Evolutionary conservation across 1,139 yeast species (phyloP), one percentile per base, ranked within the genome.

Genomic region (Eremothecium gossypii): DNA sequence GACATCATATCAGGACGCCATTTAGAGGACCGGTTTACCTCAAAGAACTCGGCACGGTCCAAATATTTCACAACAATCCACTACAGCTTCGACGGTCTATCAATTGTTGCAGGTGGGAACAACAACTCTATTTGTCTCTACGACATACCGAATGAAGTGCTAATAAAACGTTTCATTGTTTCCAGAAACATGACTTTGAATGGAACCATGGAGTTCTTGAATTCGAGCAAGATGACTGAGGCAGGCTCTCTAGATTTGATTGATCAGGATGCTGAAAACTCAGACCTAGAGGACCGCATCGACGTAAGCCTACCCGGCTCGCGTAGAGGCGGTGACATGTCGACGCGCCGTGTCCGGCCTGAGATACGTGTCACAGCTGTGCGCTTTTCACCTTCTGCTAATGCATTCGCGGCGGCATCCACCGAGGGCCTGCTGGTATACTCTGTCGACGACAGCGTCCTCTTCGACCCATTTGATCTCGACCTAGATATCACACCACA

Each of bases 381-480:
- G 33, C 75, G 74, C 50, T 91, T 89, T 57, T 84, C 96, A 2
- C 98, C 98, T 23, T 83, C 96, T 0, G 83, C 95, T 7, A 73
- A 83, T 35, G 79, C 95, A 27, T 93, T 93, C 69, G 93, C 95
- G 1, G 96, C 95, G 27, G 94, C 96, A 0, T 80, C 96, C 1
- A 91, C 98, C 0, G 98, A 91, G 62, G 99, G 99, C 7, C 68
- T 93, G 40, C 67, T 89, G 45, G 70, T 91, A 2, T 91, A 77
- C 60, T 81, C 95, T 1, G 76, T 87, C 33, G 95, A 89, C 60
- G 79, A 80, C 45, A 69, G 75, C 11, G 67, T 85, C 38, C 67
- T 79, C 37, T 93, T 91, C 58, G 99, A 91, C 68, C 98, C 99
- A 35, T 86, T 85, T 61, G 97, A 93, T 61, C 73, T 91, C 57